phyloP scores from a whole-genome alignment of 73 alveolate species.

The Tetrahymena malaccensis region DNA sequence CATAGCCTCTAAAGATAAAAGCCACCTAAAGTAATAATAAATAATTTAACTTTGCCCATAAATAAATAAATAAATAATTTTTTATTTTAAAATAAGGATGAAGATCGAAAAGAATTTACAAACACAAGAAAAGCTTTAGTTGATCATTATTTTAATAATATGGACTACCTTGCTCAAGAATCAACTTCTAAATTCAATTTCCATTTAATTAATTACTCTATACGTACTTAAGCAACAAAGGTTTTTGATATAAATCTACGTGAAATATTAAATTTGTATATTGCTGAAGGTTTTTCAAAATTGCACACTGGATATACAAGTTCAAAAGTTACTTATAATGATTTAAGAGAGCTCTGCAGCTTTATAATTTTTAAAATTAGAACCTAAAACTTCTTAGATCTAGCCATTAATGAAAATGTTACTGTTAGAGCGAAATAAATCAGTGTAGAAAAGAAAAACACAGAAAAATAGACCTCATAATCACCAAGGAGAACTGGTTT shows the following conservation, averaged over 20 bases:
- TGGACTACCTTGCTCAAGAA: not conserved
- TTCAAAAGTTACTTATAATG: constrained; percentile 30
- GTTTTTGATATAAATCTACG: constrained; percentile 5
- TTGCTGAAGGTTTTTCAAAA: constrained; percentile 39
- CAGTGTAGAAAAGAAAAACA: not conserved
- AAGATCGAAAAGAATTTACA: not conserved
- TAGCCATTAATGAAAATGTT: not conserved
- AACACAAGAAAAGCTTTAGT: not conserved
- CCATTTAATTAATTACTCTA: not conserved
- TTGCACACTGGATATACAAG: constrained; percentile 27
- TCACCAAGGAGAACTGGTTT: not conserved
- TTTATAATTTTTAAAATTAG: not conserved
- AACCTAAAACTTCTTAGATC: not conserved
- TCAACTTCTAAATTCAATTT: not conserved
- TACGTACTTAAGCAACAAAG: not conserved
- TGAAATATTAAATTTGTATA: constrained; percentile 26
- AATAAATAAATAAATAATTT: no score
- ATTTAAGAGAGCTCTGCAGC: not conserved
- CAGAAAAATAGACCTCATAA: not conserved
- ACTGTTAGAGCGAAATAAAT: not conserved
- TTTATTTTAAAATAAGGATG: not conserved
- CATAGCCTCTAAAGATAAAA: not conserved
- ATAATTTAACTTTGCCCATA: no score
- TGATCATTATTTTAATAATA: not conserved
- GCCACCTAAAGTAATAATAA: not conserved